A percentile compares a stretch with the other conserved stretches of the same genome.
phyloP scores from a whole-genome alignment of 1,139 yeast species.

The Suhomyces maxii region DNA sequence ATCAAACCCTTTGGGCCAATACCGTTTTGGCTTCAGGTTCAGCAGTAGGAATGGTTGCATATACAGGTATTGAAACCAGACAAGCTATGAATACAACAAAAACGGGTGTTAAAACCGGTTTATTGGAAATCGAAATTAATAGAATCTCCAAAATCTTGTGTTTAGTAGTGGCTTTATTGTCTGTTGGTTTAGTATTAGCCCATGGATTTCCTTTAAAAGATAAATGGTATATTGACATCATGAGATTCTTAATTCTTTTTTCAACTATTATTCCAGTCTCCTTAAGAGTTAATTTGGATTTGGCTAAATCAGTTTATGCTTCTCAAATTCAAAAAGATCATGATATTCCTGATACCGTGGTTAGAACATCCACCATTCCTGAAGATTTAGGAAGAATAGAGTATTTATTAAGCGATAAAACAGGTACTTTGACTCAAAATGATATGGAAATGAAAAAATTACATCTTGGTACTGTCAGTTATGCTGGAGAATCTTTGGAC shows the following conservation, averaged over 20 bases:
- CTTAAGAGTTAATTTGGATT: conserved; percentile 86
- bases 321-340: conserved; percentile 88
- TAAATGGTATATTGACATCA: conserved; percentile 84
- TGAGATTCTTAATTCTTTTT: conserved; percentile 87
- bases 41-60: conserved; percentile 82
- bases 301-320: conserved; percentile 95
- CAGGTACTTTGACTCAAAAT: conserved; percentile 96
- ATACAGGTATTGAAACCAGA: conserved; percentile 91
- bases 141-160: conserved; percentile 85
- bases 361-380: conserved; percentile 95
- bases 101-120: conserved; percentile 88
- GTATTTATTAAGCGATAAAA: conserved; percentile 87
- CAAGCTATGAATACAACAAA: conserved; percentile 91
- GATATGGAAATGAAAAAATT: conserved; percentile 96
- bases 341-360: conserved; percentile 82
- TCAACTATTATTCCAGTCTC: conserved; percentile 97
- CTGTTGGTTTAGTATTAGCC: conserved; percentile 73
- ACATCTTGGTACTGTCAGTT: conserved; percentile 89
- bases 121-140: conserved; percentile 89
- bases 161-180: conserved; percentile 76
- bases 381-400: conserved; percentile 97
- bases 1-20: conserved; percentile 97
- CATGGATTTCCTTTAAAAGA: conserved; percentile 66
- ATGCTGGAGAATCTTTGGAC: conserved; percentile 90
- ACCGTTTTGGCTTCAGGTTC: conserved; percentile 94